Evolutionary conservation across 768 basidiomycete genomes (phyloP), one percentile per base, ranked within the genome.

Genomic region (Austroboletus eburneus): DNA sequence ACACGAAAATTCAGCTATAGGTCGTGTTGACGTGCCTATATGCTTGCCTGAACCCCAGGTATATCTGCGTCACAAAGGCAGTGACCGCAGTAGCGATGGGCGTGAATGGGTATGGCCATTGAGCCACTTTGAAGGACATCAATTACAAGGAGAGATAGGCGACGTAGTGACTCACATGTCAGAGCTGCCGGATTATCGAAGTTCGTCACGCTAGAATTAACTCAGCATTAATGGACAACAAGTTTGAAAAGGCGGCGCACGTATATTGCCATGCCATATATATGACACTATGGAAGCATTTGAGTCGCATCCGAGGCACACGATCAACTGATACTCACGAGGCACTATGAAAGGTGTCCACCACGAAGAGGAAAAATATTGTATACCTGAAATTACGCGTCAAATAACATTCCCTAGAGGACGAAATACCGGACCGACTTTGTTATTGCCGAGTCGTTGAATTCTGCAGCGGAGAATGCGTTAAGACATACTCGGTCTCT

Each of bases 91-190:
- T 76, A 5, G 70, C 73, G 18, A 71, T 59, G 5, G 77, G 73
- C 0, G 76, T 79, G 45, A 79, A 75, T 2, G 73, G 71, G 37
- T 76, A 73, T 4, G 72, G 72, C 76, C 78, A 79, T n/a, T 60
- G 60, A 40, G 70, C 68, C 33, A 57, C 74, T 76, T 52, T 32
- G 9, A 32, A 13, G 3, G 40, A 49, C 2, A 3, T 27, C 5
- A 12, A 13, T 53, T n/a, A 48, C 32, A 9, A 39, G 7, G 4
- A 13, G 41, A 25, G 27, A 35, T 16, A 4, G 12, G 1, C 10
- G 8, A 6, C 2, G 45, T 3, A 4, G 7, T 12, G 10, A 25
- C 48, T 2, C 22, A 52, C 54, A 32, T 24, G 35, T 32, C 3
- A 56, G 50, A n/a, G 52, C 56, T 13, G 36, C 39, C 20, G 56